Percentiles rank a stretch among this genome's conserved stretches.
phyloP scores from a whole-genome alignment of 768 basidiomycete genomes.

The Rhizopogon vesiculosus region DNA sequence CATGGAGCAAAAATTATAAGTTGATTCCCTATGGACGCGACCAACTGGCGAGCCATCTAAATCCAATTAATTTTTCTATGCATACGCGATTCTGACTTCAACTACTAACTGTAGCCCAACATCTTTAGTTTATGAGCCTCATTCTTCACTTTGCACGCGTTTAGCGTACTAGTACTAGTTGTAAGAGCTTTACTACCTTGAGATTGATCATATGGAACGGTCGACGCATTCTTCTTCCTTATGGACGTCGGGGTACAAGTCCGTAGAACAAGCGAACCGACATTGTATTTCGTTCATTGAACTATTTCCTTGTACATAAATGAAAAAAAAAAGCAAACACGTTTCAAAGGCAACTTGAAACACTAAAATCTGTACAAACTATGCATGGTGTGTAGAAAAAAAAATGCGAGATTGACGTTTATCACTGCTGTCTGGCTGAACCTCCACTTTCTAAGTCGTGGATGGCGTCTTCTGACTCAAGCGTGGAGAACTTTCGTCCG shows the following conservation, averaged over 20 bases:
- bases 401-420: not conserved
- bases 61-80: too few relatives aligned
- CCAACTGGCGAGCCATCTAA: too few relatives aligned
- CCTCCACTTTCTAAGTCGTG: conserved; percentile 46
- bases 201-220: conserved; percentile 3
- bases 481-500: conserved; percentile 41
- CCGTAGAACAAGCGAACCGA: not conserved
- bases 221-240: conserved; percentile 1
- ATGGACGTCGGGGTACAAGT: not conserved
- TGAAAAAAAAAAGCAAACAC: too few relatives aligned
- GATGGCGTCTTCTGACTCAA: conserved; percentile 40
- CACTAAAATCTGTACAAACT: too few relatives aligned
- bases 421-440: conserved; percentile 25
- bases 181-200: not conserved
- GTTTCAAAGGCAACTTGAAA: too few relatives aligned
- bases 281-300: not conserved
- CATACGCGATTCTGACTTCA: too few relatives aligned
- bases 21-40: too few relatives aligned
- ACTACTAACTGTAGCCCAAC: too few relatives aligned
- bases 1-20: too few relatives aligned
- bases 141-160: too few relatives aligned
- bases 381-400: not conserved
- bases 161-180: not conserved
- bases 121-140: too few relatives aligned
- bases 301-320: not conserved